Evolutionary conservation across 345 rosid species (phyloP).

Genomic region (Eucalyptus tenuipes): DNA sequence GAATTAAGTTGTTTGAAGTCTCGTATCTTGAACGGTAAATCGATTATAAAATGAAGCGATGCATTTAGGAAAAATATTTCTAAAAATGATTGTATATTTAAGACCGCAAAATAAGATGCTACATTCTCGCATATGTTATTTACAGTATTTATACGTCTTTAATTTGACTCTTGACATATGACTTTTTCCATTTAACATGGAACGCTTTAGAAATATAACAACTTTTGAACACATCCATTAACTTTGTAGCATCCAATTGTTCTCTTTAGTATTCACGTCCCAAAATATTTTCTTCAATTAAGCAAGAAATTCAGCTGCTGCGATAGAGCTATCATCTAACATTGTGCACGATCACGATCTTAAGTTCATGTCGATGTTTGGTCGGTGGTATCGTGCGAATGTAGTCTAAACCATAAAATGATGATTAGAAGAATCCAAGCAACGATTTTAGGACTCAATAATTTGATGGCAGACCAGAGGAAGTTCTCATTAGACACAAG

Average conservation of each 20-base stretch:
- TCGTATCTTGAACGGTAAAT: not conserved
- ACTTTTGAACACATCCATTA: not conserved
- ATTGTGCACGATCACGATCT: not conserved
- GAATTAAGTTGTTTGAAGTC: not conserved
- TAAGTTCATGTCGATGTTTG: not conserved
- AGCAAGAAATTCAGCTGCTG: fast-evolving
- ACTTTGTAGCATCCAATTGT: not conserved
- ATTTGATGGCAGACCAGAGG: not conserved
- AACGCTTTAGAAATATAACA: not conserved
- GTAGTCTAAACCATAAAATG: not conserved
- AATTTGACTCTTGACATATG: not conserved
- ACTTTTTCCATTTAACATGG: not conserved
- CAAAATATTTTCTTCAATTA: not conserved
- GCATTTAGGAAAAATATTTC: fast-evolving
- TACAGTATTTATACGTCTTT: fast-evolving
- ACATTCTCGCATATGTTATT: not conserved
- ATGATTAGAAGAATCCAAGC: not conserved
- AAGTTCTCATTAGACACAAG: not conserved
- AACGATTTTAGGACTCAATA: not conserved
- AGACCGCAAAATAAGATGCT: fast-evolving
- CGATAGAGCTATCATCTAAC: fast-evolving
- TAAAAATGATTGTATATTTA: not conserved
- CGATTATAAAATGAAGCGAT: not conserved
- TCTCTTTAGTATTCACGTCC: not conserved
- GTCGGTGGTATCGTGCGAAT: fast-evolving